Conservation (phyloP, 768 basidiomycete genomes). For the Asterophora lycoperdoides region DNA sequence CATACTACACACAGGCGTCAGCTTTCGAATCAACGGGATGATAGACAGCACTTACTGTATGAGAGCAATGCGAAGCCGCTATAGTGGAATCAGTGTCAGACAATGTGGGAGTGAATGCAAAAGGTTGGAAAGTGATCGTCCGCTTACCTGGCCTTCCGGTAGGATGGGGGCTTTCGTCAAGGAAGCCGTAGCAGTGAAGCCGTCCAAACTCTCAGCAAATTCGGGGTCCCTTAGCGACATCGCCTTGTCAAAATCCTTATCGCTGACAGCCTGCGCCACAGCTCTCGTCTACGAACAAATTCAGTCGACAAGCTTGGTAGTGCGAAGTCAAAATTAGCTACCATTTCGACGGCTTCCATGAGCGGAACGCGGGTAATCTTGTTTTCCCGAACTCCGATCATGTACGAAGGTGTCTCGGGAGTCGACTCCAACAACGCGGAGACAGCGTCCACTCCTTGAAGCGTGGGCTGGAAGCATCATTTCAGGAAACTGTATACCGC, state of each 20-base stretch:
- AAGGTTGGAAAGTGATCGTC: neutral
- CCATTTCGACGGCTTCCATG: slow-evolving; percentile 90
- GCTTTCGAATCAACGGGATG: neutral
- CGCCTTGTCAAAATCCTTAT: slow-evolving; percentile 81
- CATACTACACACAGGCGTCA: slow-evolving; percentile 48
- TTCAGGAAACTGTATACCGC: neutral
- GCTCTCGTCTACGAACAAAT: slow-evolving; percentile 63
- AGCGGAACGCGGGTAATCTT: slow-evolving; percentile 90
- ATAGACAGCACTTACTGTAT: slow-evolving; percentile 67
- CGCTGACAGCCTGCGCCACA: slow-evolving; percentile 76
- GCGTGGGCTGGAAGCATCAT: slow-evolving; percentile 61
- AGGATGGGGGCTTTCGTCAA: slow-evolving; percentile 52
- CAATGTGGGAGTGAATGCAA: neutral
- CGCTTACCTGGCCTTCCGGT: slow-evolving; percentile 43
- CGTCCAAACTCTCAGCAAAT: slow-evolving; percentile 80
- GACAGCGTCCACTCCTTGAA: slow-evolving; percentile 95
- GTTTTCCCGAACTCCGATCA: slow-evolving; percentile 96
- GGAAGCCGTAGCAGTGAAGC: slow-evolving; percentile 74
- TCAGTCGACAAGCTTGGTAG: neutral
- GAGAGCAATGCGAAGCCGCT: slow-evolving; percentile 78
- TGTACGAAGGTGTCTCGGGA: slow-evolving; percentile 90
- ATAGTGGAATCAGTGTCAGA: slow-evolving; percentile 12
- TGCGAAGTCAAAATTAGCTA: slow-evolving; percentile 24
- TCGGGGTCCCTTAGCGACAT: slow-evolving; percentile 89
- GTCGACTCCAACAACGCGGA: slow-evolving; percentile 81